phyloP scores from a whole-genome alignment of 495 filamentous ascomycete species.

The Trichocladium uniseriatum region DNA sequence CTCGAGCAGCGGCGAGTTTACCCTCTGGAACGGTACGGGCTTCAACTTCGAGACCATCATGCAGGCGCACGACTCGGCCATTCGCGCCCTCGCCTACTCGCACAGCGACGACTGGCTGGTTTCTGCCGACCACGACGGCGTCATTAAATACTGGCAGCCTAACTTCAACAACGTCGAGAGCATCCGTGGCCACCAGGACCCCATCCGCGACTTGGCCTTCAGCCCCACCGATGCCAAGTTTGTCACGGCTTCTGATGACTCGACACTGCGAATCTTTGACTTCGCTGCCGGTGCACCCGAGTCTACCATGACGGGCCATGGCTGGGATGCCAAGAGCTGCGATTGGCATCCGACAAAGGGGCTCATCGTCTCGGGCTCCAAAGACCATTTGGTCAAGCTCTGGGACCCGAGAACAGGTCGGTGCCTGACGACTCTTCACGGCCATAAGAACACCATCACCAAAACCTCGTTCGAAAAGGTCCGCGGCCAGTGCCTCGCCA shows the following conservation, averaged over 20 bases:
- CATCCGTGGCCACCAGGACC: slow-evolving; percentile 81
- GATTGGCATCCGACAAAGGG: slow-evolving; percentile 98
- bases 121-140: slow-evolving; percentile 87
- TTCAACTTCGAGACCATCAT: slow-evolving; percentile 99
- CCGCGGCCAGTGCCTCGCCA: slow-evolving; percentile 75
- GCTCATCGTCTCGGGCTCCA: slow-evolving; percentile 88
- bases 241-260: slow-evolving; percentile 90
- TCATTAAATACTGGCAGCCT: slow-evolving; percentile 97
- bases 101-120: slow-evolving; percentile 95
- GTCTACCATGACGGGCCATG: slow-evolving; percentile 73
- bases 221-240: slow-evolving; percentile 91
- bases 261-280: slow-evolving; percentile 88
- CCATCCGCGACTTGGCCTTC: slow-evolving; percentile 87
- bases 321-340: slow-evolving; percentile 91
- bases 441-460: slow-evolving; percentile 94
- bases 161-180: slow-evolving; percentile 99
- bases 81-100: slow-evolving; percentile 79
- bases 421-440: slow-evolving; percentile 86
- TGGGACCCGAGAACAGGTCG: slow-evolving; percentile 91
- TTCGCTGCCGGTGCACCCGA: slow-evolving; percentile 81
- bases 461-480: slow-evolving; percentile 78
- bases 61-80: slow-evolving; percentile 92
- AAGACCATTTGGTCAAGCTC: slow-evolving; percentile 93
- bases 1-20: slow-evolving; percentile 94
- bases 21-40: slow-evolving; percentile 94